Conservation (phyloP, 345 rosid species). For the Citrus inodora region DNA sequence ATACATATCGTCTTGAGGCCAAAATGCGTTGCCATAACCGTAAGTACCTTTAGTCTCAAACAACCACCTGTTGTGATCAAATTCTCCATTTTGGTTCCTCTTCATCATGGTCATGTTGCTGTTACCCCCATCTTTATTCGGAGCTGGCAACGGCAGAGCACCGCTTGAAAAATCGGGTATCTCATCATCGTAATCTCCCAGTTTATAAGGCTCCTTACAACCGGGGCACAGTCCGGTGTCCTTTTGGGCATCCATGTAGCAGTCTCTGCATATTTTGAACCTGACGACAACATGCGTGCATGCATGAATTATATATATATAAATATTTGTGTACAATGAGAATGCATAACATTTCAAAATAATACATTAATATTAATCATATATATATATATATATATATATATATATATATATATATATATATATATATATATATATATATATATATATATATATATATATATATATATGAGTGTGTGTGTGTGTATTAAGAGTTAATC, state of each 20-base stretch:
- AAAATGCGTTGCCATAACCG: slow-evolving; percentile 79
- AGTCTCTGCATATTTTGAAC: slow-evolving; percentile 94
- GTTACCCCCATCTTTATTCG: slow-evolving; percentile 29
- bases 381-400: too few relatives aligned
- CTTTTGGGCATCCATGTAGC: slow-evolving; percentile 85
- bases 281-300: slow-evolving; percentile 21
- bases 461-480: too few relatives aligned
- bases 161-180: slow-evolving; percentile 49
- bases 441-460: too few relatives aligned
- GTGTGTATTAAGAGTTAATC: too few relatives aligned
- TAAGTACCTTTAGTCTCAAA: slow-evolving; percentile 86
- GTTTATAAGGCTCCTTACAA: slow-evolving; percentile 80
- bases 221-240: slow-evolving; percentile 85
- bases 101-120: slow-evolving; percentile 85
- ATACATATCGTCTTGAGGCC: slow-evolving; percentile 72
- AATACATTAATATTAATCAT: too few relatives aligned
- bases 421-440: too few relatives aligned
- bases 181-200: slow-evolving; percentile 69
- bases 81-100: slow-evolving; percentile 77
- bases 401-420: too few relatives aligned
- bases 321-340: too few relatives aligned
- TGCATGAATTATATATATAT: too few relatives aligned
- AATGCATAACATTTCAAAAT: too few relatives aligned
- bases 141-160: slow-evolving; percentile 70
- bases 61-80: slow-evolving; percentile 85